Evolutionary conservation across 169 alveolate species (phyloP).

Genomic region (Haemoproteus tartakovskyi): DNA sequence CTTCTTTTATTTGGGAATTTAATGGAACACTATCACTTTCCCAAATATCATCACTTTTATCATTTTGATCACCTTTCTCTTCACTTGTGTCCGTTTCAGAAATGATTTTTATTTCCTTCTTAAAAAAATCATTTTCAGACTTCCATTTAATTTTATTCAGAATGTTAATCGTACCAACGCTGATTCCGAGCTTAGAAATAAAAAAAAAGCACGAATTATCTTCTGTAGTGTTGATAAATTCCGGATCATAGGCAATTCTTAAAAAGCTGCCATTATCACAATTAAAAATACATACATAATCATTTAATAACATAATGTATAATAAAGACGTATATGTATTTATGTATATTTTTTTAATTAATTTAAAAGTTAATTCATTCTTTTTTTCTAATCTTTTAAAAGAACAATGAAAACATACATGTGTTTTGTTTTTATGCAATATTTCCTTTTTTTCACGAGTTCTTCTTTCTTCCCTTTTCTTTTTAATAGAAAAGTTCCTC

Average conservation of each 20-base stretch:
- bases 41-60: too few relatives aligned
- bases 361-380: conserved; percentile 52
- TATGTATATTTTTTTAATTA: conserved; percentile 46
- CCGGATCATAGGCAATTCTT: conserved; percentile 23
- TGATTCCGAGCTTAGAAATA: conserved; percentile 41
- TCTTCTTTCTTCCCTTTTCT: not conserved
- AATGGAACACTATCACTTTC: too few relatives aligned
- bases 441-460: conserved; percentile 1
- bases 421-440: conserved; percentile 14
- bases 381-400: conserved; percentile 52
- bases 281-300: conserved; percentile 20
- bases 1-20: too few relatives aligned
- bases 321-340: conserved; percentile 32
- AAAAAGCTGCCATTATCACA: conserved; percentile 19
- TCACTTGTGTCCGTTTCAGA: too few relatives aligned
- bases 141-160: conserved; percentile 18
- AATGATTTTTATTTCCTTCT: too few relatives aligned
- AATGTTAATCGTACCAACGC: conserved; percentile 9
- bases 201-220: too few relatives aligned
- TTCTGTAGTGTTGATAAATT: conserved; percentile 1
- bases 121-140: too few relatives aligned
- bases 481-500: too few relatives aligned
- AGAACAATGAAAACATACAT: conserved; percentile 56
- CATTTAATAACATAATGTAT: conserved; percentile 20
- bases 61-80: too few relatives aligned